Base-by-base conservation (phyloP, 371 early-diverging fungal species). In the Mucor ambiguus region DNA sequence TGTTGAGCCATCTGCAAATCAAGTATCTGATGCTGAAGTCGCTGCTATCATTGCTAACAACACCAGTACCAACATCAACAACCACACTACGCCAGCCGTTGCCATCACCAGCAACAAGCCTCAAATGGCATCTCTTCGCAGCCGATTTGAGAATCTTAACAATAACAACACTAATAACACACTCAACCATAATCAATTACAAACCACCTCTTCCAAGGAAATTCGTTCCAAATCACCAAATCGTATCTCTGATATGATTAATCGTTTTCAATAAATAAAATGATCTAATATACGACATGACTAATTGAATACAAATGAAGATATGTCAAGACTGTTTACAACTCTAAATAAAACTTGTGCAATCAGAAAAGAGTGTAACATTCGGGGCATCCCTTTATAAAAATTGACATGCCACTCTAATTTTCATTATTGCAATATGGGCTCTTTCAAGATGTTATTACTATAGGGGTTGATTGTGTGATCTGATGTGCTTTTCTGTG, bases 211-310 rank as follows among this genome's bases (percentile, higher is more conserved):
- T 4, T 61, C 67, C 20, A 72, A 76, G 54, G 72, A 74, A 20
- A 55, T 71, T 44, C 75, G 76, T 43, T 68, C 79, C 9, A 71
- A 69, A 28, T 79, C 79, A 29, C 77, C 79, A 41, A 79, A 79
- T 56, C 74, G 66, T 56, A 72, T 79, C 49, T 69, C 76, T 57
- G 79, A 79, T 55, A 76, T 79, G 77, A 79, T 79, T 54, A 74
- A 72, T 55, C 72, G 75, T 30, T 79, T 79, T 44, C 68, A 70
- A 69, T 59, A 66, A 54, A 35, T 12, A 35, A 35, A 9, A 33
- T 33, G n/a, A n/a, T n/a, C 5, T 30, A 30, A 30, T 30, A 30
- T 30, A 30, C 30, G 5, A 30, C 30, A 30, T 30, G 33, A 35
- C 37, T 35, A 35, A 35, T 35, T 35, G 5, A 30, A 30, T 30